Evolutionary conservation across 257 asterid genomes (phyloP).

Genomic region (Jaltomata sinuosa): DNA sequence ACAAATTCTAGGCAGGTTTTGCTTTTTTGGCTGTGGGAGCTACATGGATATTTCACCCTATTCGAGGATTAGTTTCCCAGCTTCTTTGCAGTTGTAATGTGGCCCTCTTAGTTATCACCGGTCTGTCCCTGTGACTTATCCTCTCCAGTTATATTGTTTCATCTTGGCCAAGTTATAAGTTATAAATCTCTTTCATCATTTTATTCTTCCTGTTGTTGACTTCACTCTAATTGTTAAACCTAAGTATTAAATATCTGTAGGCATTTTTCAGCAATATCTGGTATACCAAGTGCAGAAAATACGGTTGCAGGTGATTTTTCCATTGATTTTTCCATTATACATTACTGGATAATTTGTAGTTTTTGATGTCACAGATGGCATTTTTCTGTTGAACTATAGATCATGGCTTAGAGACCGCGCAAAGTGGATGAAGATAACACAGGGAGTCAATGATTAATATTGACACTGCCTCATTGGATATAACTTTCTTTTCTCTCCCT

Average conservation of each 20-base stretch:
- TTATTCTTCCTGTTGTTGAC: not conserved
- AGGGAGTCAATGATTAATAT: not conserved
- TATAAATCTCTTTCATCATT: not conserved
- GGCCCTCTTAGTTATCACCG: constrained; percentile 66
- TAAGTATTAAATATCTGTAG: constrained; percentile 18
- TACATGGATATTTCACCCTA: constrained; percentile 54
- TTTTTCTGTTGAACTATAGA: not conserved
- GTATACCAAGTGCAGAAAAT: constrained; percentile 92
- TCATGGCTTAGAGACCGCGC: not conserved
- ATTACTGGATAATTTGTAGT: constrained; percentile 3
- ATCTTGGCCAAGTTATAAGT: not conserved
- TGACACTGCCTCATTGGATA: not conserved
- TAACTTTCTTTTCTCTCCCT: not conserved
- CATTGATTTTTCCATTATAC: no score
- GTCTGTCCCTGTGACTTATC: constrained; percentile 17
- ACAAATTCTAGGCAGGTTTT: constrained; percentile 82
- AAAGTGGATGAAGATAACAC: not conserved
- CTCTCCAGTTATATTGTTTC: constrained; percentile 5
- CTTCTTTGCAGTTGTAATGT: constrained; percentile 81
- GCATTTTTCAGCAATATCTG: constrained; percentile 82
- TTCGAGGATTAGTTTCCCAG: constrained; percentile 39
- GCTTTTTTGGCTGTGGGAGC: constrained; percentile 83
- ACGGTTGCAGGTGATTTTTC: constrained; percentile 72
- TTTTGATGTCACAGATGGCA: not conserved
- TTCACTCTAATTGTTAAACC: not conserved